These are phyloP conservation scores for Saussurea involucrata DNA, from an alignment of 129 eudicot species.

Conservation along the genomic window DNA sequence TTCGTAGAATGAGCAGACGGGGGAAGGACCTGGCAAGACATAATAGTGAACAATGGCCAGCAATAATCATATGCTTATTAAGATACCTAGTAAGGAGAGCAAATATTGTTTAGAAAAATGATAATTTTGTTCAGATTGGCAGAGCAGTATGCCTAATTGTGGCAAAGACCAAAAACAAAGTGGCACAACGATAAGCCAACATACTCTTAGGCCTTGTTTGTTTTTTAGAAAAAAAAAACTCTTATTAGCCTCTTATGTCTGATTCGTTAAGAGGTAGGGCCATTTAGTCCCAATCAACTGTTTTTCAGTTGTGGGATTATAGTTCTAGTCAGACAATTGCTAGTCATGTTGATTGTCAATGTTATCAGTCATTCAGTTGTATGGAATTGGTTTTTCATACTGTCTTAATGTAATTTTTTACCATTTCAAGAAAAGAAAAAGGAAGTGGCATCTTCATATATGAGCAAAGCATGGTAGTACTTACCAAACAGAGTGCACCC, in stretches of 20 bases:
- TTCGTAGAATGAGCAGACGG: constrained; percentile 83
- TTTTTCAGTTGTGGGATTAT: background rate
- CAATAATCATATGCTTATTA: background rate
- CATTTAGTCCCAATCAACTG: background rate
- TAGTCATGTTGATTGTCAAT: background rate
- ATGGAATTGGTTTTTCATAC: background rate
- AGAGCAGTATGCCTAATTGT: background rate
- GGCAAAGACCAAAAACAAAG: background rate
- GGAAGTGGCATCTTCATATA: constrained; percentile 13
- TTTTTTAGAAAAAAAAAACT: no score
- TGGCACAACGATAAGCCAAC: background rate
- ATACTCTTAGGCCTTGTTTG: no score
- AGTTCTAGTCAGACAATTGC: background rate
- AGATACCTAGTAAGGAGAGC: background rate
- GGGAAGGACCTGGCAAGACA: constrained; percentile 65
- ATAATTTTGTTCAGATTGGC: background rate
- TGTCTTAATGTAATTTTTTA: background rate
- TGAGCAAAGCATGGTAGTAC: constrained; percentile 23
- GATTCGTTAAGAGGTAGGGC: no score
- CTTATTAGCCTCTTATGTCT: no score
- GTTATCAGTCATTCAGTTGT: background rate
- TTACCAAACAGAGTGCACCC: constrained; percentile 91
- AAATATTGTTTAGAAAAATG: background rate
- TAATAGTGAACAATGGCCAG: constrained; percentile 6
- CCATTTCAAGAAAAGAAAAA: background rate